phyloP scores from a whole-genome alignment of 345 rosid genomes.

The Garcia nutans region DNA sequence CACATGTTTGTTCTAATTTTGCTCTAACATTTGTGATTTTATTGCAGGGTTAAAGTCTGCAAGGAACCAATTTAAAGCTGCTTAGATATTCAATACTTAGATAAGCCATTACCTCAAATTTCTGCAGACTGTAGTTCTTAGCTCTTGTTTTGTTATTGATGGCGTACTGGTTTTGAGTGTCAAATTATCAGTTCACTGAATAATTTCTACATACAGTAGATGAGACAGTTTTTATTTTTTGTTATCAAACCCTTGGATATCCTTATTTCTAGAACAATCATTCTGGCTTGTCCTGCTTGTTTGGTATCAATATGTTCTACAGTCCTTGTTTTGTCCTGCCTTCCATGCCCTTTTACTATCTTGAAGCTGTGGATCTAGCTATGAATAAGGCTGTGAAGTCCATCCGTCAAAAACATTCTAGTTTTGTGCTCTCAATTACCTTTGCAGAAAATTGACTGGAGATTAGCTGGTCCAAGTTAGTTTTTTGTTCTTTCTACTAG shows the following conservation, averaged over 20 bases:
- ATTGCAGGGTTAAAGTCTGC: constrained; percentile 62
- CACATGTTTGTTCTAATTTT: background rate
- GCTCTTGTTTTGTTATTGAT: constrained; percentile 19
- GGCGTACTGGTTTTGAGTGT: constrained; percentile 39
- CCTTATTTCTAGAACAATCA: constrained; percentile 37
- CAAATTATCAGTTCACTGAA: constrained; percentile 24
- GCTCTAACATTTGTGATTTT: constrained; percentile 13
- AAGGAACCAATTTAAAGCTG: constrained; percentile 37
- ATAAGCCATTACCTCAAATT: constrained; percentile 23
- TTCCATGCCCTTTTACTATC: constrained; percentile 31
- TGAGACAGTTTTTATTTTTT: constrained; percentile 25
- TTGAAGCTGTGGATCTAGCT: constrained; percentile 40
- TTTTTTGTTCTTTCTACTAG: constrained; percentile 28
- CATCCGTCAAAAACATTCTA: constrained; percentile 33
- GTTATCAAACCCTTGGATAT: constrained; percentile 41
- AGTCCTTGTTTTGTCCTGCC: constrained; percentile 26
- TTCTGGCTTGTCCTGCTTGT: constrained; percentile 28
- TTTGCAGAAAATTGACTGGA: constrained; percentile 35
- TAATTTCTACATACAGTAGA: constrained; percentile 35
- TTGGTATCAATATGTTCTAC: constrained; percentile 42
- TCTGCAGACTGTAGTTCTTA: constrained; percentile 33
- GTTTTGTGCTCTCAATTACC: constrained; percentile 28
- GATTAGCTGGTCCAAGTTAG: constrained; percentile 34
- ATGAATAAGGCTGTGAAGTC: constrained; percentile 43
- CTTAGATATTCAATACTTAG: constrained; percentile 38